Evolutionary conservation across 1,284 basidiomycete genomes (phyloP).

Genomic region (Earliella scabrosa): DNA sequence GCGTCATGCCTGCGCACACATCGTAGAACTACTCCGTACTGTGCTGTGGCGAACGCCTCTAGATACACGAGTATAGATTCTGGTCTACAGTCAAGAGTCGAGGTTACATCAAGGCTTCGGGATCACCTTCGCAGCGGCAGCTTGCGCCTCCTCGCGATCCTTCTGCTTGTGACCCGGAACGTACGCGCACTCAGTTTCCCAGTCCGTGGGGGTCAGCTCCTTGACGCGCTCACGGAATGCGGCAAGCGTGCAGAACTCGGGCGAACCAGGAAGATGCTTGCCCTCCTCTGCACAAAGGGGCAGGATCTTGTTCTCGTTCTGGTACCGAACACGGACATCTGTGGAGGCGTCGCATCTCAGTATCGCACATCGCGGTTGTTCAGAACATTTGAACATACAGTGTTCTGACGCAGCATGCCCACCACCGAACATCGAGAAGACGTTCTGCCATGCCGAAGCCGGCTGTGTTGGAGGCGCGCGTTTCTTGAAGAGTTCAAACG

Average conservation of each 20-base stretch:
- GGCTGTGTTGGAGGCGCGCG: slow-evolving; percentile 18
- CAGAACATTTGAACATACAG: slow-evolving; percentile 40
- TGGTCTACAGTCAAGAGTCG: too few relatives aligned
- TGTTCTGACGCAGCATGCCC: slow-evolving; percentile 36
- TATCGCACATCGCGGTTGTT: background rate
- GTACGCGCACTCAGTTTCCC: slow-evolving; percentile 60
- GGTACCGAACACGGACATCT: slow-evolving; percentile 81
- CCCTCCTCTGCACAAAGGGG: slow-evolving; percentile 71
- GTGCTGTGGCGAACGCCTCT: too few relatives aligned
- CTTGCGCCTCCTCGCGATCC: slow-evolving; percentile 16
- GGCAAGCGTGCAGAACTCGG: slow-evolving; percentile 77
- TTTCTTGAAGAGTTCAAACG: slow-evolving; percentile 72
- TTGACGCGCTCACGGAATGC: slow-evolving; percentile 68
- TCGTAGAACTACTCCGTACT: too few relatives aligned
- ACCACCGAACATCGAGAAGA: slow-evolving; percentile 31
- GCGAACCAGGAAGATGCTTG: slow-evolving; percentile 71
- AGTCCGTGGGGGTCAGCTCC: slow-evolving; percentile 67
- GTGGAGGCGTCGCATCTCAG: background rate
- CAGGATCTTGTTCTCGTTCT: slow-evolving; percentile 68
- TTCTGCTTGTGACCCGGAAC: slow-evolving; percentile 17
- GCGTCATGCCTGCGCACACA: too few relatives aligned
- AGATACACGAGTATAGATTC: too few relatives aligned
- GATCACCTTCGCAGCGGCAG: slow-evolving; percentile 18
- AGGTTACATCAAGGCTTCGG: slow-evolving; percentile 10
- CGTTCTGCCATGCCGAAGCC: slow-evolving; percentile 32